Conservation (phyloP, 768 basidiomycete genomes). For the Daedalea quercina region DNA sequence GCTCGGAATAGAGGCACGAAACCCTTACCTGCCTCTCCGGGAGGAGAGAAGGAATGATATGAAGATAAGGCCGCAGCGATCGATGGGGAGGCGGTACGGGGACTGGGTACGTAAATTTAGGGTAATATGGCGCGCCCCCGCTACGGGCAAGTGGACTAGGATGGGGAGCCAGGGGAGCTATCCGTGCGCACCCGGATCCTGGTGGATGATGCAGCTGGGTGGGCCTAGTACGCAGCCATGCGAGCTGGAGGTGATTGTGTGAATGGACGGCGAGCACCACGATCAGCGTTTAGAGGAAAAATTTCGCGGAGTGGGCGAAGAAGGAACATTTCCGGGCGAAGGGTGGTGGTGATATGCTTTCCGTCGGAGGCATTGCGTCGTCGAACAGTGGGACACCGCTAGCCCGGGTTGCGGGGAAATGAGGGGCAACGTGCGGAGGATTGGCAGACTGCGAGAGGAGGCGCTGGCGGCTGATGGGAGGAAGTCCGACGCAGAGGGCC, state of each 20-base stretch:
- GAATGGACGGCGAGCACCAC: not conserved
- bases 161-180: not conserved
- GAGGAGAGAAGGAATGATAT: slow-evolving; percentile 5
- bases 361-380: not conserved
- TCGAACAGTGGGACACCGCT: not conserved
- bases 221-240: not conserved
- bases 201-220: not conserved
- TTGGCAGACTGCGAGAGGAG: not conserved
- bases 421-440: not conserved
- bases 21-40: slow-evolving; percentile 3
- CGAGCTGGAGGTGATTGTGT: not conserved
- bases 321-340: not conserved
- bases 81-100: slow-evolving; percentile 6
- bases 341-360: not conserved
- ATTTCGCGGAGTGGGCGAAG: not conserved
- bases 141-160: not conserved
- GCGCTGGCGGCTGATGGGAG: not conserved
- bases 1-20: not conserved
- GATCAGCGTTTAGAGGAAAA: not conserved
- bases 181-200: not conserved
- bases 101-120: slow-evolving; percentile 4
- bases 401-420: not conserved
- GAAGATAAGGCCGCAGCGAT: slow-evolving; percentile 3
- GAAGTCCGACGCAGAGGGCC: slow-evolving; percentile 1
- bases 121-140: not conserved